Conservation (phyloP, 352 stramenopile species). For the Phytophthora boehmeriae region DNA sequence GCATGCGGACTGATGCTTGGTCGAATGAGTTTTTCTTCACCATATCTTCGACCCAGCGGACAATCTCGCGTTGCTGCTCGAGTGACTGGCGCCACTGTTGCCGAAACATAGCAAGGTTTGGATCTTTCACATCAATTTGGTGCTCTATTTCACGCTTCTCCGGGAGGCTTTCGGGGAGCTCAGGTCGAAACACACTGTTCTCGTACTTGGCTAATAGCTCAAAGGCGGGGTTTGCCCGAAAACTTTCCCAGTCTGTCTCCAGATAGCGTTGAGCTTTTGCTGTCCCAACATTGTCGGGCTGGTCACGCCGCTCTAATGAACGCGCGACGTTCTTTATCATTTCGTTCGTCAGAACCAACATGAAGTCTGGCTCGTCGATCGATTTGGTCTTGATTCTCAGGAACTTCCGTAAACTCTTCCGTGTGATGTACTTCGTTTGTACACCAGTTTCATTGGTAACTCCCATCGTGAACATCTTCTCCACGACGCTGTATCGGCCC, state of each 20-base stretch:
- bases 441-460: conserved; percentile 6
- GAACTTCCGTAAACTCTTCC: conserved; percentile 25
- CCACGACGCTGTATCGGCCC: conserved; percentile 11
- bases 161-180: conserved; percentile 7
- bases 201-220: too few relatives aligned
- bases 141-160: conserved; percentile 4
- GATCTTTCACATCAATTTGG: not conserved
- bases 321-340: conserved; percentile 11
- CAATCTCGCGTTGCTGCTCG: conserved; percentile 13
- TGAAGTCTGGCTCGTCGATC: conserved; percentile 10
- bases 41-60: conserved; percentile 12
- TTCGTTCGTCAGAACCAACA: too few relatives aligned
- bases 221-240: not conserved
- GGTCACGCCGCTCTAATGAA: conserved; percentile 1
- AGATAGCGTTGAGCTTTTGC: not conserved
- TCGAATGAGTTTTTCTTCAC: conserved; percentile 3
- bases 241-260: not conserved
- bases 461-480: conserved; percentile 16
- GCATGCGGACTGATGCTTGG: conserved; percentile 17
- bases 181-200: too few relatives aligned
- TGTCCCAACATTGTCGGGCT: conserved; percentile 2
- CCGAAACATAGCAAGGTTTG: conserved; percentile 2
- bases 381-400: conserved; percentile 13
- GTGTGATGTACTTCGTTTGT: conserved; percentile 24
- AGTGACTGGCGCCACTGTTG: conserved; percentile 9